phyloP scores from a whole-genome alignment of 2,329 filamentous ascomycete genomes.

The Curvularia sp. region DNA sequence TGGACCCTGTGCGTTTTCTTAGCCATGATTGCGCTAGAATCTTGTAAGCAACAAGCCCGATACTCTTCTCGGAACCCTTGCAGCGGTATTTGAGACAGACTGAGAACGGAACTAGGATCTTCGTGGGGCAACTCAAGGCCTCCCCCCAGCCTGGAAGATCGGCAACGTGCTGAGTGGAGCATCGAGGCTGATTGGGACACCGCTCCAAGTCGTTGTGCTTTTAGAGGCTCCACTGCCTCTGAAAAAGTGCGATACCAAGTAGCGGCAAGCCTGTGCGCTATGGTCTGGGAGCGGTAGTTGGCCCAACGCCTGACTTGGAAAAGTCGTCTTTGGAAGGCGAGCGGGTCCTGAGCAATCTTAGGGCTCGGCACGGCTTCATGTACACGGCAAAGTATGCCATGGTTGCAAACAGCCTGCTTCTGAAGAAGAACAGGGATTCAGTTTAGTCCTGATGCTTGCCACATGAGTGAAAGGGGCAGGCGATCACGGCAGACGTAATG shows the following conservation, averaged over 20 bases:
- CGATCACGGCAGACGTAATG: conserved; percentile 5
- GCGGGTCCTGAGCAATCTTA: background rate
- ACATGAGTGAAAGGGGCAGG: conserved; percentile 7
- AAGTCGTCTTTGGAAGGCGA: background rate
- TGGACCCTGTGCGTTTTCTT: conserved; percentile 9
- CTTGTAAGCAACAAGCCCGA: conserved; percentile 19
- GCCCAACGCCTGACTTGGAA: conserved; percentile 11
- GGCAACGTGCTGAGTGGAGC: conserved; percentile 18
- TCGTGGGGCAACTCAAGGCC: conserved; percentile 15
- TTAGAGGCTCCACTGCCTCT: background rate
- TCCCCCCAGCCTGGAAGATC: conserved; percentile 12
- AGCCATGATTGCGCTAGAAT: conserved; percentile 18
- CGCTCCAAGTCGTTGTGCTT: background rate
- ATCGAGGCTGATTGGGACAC: background rate
- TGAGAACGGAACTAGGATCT: conserved; percentile 14
- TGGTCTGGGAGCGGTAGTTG: background rate
- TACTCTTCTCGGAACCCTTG: conserved; percentile 13
- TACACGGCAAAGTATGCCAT: conserved; percentile 1
- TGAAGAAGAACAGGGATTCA: conserved; percentile 5
- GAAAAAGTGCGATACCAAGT: background rate
- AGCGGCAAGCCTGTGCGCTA: background rate
- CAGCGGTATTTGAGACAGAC: conserved; percentile 15
- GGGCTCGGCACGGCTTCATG: conserved; percentile 12
- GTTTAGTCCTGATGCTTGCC: background rate
- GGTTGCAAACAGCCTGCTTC: background rate